Base-by-base conservation (phyloP, 768 basidiomycete species). In the Termitomyces titanicus region DNA sequence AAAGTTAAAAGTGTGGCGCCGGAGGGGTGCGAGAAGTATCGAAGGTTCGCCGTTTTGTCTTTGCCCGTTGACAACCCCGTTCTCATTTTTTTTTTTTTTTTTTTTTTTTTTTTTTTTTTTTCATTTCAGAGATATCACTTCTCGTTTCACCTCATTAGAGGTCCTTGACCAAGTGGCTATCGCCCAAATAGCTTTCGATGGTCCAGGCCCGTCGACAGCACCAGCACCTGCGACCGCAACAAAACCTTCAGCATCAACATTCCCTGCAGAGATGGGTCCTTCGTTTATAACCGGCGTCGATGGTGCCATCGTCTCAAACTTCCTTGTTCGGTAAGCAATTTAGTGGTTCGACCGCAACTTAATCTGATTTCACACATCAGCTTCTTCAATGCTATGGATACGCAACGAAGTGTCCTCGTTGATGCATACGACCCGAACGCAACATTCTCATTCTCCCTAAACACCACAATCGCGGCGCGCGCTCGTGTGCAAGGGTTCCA, bases 381-480 rank as follows among this genome's bases (percentile, higher is more conserved):
- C 47, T 97, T 88, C 71, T 94, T 98, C 73, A 82, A 86, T 9
- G 68, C 84, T 2, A 95, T 91, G 68, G 97, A 99, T 68, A 79
- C 73, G 18, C 83, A 90, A 59, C 85, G 96, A 17, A 70, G 78
- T 0, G 71, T 76, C 0, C 79, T 98, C 6, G 64, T 81, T 15
- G 77, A 86, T 44, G 92, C 80, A 18, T 99, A 98, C 67, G 83
- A 90, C 56, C 84, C 89, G 0, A 73, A 81, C 11, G 90, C 95
- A n/a, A 95, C 94, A 8, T 94, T 98, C 68, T 97, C 94, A 1
- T 89, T 87, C 67, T 89, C 88, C 18, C 83, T 84, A 63, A 95
- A 94, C 67, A 95, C 94, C 1, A 67, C 81, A 6, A 89, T 95
- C 57, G 92, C 92, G 4, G 68, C 78, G 7, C 88, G 94, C 15